Conservation (phyloP, 2,329 filamentous ascomycete genomes). For the Colletotrichum kahawae region DNA sequence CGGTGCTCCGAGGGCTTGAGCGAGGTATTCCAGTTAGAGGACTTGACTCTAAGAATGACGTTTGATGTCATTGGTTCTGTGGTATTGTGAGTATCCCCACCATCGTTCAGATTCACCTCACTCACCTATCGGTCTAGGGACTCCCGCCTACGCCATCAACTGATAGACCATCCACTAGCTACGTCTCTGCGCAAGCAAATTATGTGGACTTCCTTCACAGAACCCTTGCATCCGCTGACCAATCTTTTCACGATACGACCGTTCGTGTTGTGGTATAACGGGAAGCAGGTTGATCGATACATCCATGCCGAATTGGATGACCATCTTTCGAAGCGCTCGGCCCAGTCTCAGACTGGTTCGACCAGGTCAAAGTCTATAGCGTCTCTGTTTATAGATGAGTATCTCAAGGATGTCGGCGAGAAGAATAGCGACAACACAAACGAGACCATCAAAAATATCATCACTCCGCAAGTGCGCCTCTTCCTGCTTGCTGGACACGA, state of each 20-base stretch:
- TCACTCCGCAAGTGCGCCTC: conserved; percentile 32
- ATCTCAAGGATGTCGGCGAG: background rate
- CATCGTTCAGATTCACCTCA: background rate
- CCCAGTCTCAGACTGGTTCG: background rate
- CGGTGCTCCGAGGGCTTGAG: background rate
- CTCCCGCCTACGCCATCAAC: conserved; percentile 31
- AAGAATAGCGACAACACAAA: background rate
- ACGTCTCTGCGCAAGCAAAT: background rate
- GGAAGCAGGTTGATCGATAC: background rate
- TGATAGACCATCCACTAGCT: conserved; percentile 8
- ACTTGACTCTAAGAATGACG: conserved; percentile 40
- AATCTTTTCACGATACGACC: background rate
- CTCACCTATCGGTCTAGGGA: conserved; percentile 29
- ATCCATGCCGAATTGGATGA: background rate
- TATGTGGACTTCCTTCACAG: background rate
- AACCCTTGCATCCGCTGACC: background rate
- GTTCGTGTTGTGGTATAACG: background rate
- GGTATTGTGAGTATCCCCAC: conserved; percentile 26
- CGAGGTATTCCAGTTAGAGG: conserved; percentile 32
- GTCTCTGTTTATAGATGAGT: background rate
- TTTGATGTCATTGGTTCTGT: conserved; percentile 44
- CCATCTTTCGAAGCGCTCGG: background rate
- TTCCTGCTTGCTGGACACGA: conserved; percentile 38
- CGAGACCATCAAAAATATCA: background rate
- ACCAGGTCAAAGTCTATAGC: background rate